Evolutionary conservation across 2,329 filamentous ascomycete genomes (phyloP).

Genomic region (Calonectria multiphialidica): DNA sequence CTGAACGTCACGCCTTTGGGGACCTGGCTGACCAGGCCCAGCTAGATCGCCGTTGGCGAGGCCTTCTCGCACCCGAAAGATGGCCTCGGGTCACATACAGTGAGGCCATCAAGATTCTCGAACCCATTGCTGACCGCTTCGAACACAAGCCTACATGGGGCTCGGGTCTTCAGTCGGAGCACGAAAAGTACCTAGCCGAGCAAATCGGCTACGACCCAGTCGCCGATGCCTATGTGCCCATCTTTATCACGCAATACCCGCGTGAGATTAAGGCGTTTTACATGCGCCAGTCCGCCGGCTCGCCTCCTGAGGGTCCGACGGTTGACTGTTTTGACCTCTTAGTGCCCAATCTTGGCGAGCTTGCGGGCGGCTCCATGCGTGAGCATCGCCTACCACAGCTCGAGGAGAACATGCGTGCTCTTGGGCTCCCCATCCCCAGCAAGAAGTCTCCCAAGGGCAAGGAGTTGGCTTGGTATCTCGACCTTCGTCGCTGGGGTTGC

Average conservation of each 20-base stretch:
- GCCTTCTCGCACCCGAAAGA: slow-evolving; percentile 62
- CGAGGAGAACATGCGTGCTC: slow-evolving; percentile 76
- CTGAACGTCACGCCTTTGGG: slow-evolving; percentile 57
- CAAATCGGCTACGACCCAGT: slow-evolving; percentile 65
- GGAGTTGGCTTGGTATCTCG: slow-evolving; percentile 84
- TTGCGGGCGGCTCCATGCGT: slow-evolving; percentile 90
- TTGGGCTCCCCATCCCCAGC: slow-evolving; percentile 67
- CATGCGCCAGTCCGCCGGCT: slow-evolving; percentile 57
- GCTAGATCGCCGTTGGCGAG: slow-evolving; percentile 79
- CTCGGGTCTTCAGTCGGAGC: slow-evolving; percentile 85
- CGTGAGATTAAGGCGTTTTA: slow-evolving; percentile 90
- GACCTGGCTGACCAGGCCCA: slow-evolving; percentile 56
- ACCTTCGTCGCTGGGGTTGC: slow-evolving; percentile 90
- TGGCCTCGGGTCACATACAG: slow-evolving; percentile 91
- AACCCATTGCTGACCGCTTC: slow-evolving; percentile 73
- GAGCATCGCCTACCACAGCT: slow-evolving; percentile 81
- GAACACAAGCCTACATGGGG: slow-evolving; percentile 78
- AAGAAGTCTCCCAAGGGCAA: slow-evolving; percentile 44
- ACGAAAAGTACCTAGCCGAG: slow-evolving; percentile 88
- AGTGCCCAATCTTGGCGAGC: slow-evolving; percentile 86
- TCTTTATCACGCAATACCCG: slow-evolving; percentile 97
- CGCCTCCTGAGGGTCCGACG: slow-evolving; percentile 59
- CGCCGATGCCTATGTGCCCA: slow-evolving; percentile 68
- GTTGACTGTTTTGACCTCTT: slow-evolving; percentile 93
- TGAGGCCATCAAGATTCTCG: slow-evolving; percentile 78